Conservation (phyloP, 1,139 yeast species). For the Kodamaea plutei region DNA sequence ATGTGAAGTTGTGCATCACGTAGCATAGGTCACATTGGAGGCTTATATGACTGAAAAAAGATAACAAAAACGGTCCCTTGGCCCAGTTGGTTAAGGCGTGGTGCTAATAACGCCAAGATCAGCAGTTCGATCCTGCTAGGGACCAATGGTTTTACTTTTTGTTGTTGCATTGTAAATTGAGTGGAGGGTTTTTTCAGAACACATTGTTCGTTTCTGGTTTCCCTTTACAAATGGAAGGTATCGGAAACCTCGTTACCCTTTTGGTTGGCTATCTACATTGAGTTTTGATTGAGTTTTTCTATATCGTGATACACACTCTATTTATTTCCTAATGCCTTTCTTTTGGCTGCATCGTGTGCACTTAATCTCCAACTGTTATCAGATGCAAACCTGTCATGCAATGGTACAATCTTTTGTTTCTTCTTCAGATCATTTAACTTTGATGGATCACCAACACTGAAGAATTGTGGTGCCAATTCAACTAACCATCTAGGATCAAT, state of each 20-base stretch:
- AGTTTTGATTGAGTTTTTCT: too few species aligned
- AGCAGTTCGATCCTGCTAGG: constrained; percentile 87
- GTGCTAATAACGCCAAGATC: constrained; percentile 85
- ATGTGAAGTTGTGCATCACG: too few species aligned
- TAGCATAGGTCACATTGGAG: too few species aligned
- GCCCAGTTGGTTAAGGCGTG: constrained; percentile 91
- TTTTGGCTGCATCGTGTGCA: constrained; percentile 31
- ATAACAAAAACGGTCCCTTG: constrained; percentile 74
- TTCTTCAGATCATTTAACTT: constrained; percentile 33
- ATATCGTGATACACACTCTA: too few species aligned
- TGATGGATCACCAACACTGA: constrained; percentile 53
- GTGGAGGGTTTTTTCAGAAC: too few species aligned
- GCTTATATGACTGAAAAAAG: too few species aligned
- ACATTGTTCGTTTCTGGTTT: too few species aligned
- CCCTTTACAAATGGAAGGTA: too few species aligned
- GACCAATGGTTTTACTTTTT: too few species aligned
- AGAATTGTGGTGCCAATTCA: constrained; percentile 83
- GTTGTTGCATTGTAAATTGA: too few species aligned
- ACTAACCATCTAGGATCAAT: constrained; percentile 85
- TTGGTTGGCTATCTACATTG: too few species aligned
- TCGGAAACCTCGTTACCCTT: too few species aligned
- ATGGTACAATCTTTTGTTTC: constrained; percentile 41
- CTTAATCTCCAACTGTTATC: constrained; percentile 45
- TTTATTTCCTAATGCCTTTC: constrained; percentile 26
- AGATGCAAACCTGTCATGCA: constrained; percentile 53